Evolutionary conservation across 2,329 filamentous ascomycete genomes (phyloP).

Genomic region (Biscogniauxia marginata): DNA sequence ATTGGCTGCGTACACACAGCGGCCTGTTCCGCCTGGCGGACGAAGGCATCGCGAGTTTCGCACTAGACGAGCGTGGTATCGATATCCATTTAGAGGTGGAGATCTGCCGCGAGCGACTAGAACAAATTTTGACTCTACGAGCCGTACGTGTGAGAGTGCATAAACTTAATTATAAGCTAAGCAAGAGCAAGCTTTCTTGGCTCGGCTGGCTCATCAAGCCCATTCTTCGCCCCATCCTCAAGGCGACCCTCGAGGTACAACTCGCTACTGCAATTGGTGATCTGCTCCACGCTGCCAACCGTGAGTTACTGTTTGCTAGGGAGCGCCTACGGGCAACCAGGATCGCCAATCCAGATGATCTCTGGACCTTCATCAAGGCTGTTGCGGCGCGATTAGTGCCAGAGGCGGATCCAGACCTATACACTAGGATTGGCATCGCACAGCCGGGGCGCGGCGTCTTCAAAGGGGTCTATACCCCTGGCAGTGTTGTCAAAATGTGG

Average conservation of each 20-base stretch:
- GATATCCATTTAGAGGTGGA: slow-evolving; percentile 85
- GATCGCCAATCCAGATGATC: slow-evolving; percentile 75
- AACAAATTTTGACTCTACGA: slow-evolving; percentile 77
- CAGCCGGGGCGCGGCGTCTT: slow-evolving; percentile 61
- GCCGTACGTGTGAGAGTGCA: slow-evolving; percentile 79
- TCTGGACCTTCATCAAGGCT: slow-evolving; percentile 80
- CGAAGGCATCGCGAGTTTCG: slow-evolving; percentile 81
- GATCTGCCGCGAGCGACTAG: slow-evolving; percentile 72
- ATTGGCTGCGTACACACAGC: slow-evolving; percentile 79
- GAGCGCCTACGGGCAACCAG: slow-evolving; percentile 83
- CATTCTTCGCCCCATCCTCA: slow-evolving; percentile 75
- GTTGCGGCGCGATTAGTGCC: slow-evolving; percentile 74
- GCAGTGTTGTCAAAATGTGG: slow-evolving; percentile 88
- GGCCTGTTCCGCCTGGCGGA: slow-evolving; percentile 74
- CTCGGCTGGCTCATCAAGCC: slow-evolving; percentile 84
- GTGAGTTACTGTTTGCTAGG: slow-evolving; percentile 81
- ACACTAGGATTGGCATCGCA: slow-evolving; percentile 69
- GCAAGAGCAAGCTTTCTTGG: slow-evolving; percentile 72
- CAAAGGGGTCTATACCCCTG: slow-evolving; percentile 81
- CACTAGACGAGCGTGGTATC: slow-evolving; percentile 81
- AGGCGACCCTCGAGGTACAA: slow-evolving; percentile 70
- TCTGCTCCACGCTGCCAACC: slow-evolving; percentile 70
- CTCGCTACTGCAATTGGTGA: slow-evolving; percentile 70
- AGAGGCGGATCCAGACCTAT: slow-evolving; percentile 71
- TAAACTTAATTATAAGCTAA: slow-evolving; percentile 77